phyloP scores from a whole-genome alignment of 305 asterid genomes.

The Striga hermonthica region DNA sequence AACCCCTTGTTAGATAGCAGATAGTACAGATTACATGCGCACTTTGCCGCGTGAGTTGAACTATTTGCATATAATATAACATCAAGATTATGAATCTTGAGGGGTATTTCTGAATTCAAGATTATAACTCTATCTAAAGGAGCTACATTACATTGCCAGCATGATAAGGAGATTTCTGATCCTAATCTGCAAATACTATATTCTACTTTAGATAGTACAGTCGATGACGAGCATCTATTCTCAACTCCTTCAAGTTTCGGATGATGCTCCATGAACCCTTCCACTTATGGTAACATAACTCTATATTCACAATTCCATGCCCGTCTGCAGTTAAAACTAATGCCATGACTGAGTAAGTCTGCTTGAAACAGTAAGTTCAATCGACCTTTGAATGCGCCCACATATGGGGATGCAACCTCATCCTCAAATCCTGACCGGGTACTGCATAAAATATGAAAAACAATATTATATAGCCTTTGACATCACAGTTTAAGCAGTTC shows the following conservation, averaged over 20 bases:
- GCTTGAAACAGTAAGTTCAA: constrained; percentile 12
- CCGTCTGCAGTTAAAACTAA: not conserved
- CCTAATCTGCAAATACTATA: not conserved
- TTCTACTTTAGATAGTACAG: not conserved
- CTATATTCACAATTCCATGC: constrained; percentile 17
- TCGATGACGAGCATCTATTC: not conserved
- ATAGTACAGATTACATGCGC: too few relatives aligned
- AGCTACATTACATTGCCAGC: too few relatives aligned
- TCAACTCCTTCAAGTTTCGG: constrained; percentile 1
- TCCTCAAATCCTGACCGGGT: constrained; percentile 6
- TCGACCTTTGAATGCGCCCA: not conserved
- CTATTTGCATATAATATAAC: too few relatives aligned
- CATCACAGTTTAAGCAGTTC: not conserved
- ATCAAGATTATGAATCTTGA: too few relatives aligned
- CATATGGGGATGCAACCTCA: not conserved
- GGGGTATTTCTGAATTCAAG: too few relatives aligned
- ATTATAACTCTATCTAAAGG: too few relatives aligned
- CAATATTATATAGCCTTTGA: not conserved
- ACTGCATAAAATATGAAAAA: constrained; percentile 18
- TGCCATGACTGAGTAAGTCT: not conserved
- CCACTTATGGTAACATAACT: not conserved
- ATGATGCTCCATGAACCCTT: constrained; percentile 9
- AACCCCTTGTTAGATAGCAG: too few relatives aligned
- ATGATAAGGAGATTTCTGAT: not conserved
- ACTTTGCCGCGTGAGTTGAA: too few relatives aligned